Conservation (phyloP, 345 rosid genomes). For the Clausena lansium region DNA sequence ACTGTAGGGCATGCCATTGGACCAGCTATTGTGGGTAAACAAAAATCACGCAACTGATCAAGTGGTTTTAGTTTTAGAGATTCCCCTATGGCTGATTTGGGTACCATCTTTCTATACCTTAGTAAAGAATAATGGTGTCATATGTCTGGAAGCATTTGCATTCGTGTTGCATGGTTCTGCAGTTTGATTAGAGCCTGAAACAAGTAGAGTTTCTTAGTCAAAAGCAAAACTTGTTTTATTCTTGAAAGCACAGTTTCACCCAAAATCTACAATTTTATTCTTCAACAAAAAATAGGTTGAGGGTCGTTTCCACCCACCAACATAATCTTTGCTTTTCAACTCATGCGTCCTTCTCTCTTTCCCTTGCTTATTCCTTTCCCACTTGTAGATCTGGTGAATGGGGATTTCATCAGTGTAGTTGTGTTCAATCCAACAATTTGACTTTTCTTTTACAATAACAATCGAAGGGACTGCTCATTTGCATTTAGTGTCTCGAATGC, state of each 20-base stretch:
- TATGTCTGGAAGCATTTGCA: neutral
- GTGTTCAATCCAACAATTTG: neutral
- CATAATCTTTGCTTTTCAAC: constrained; percentile 33
- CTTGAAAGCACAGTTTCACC: constrained; percentile 10
- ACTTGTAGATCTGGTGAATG: neutral
- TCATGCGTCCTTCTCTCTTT: constrained; percentile 5
- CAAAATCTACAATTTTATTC: constrained; percentile 4
- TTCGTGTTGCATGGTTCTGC: neutral
- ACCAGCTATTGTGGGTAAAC: neutral
- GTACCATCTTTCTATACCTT: neutral
- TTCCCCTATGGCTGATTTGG: neutral
- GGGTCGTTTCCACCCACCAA: constrained; percentile 33
- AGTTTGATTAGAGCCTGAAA: neutral
- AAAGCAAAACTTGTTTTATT: neutral
- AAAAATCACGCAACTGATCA: neutral
- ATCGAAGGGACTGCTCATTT: neutral
- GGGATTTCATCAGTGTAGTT: neutral
- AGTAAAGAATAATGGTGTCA: neutral
- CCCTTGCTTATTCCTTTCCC: neutral
- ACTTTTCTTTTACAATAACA: neutral
- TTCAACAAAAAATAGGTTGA: constrained; percentile 23
- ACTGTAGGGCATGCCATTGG: neutral
- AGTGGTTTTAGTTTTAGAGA: neutral
- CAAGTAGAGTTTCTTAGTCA: constrained; percentile 14
- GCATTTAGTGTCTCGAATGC: no score